Evolutionary conservation across 345 rosid genomes (phyloP).

Genomic region (Eucalyptus viminalis): DNA sequence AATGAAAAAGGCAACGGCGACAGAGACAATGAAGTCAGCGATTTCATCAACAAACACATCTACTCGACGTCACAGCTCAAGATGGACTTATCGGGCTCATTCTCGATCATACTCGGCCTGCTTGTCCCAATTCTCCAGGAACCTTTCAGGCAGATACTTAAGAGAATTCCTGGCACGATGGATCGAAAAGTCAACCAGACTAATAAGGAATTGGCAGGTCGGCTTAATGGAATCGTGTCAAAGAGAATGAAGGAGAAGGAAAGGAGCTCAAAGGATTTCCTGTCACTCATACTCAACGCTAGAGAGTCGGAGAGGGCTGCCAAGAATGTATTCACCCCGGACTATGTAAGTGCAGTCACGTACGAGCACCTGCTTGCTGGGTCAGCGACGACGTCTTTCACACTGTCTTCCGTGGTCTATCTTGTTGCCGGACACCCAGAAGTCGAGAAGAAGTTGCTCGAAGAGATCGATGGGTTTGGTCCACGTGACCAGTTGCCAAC

Average conservation of each 20-base stretch:
- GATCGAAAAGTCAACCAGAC: conserved; percentile 72
- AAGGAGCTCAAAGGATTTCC: conserved; percentile 54
- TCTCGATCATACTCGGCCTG: conserved; percentile 68
- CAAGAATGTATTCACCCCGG: conserved; percentile 41
- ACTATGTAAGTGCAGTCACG: conserved; percentile 75
- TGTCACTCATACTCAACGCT: conserved; percentile 58
- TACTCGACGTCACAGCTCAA: conserved; percentile 91
- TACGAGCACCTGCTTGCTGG: conserved; percentile 95
- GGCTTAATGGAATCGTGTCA: conserved; percentile 64
- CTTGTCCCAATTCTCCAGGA: conserved; percentile 74
- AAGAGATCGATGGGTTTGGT: conserved; percentile 66
- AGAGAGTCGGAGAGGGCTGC: conserved; percentile 46
- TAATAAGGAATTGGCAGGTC: conserved; percentile 33
- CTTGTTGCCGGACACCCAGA: conserved; percentile 60
- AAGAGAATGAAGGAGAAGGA: conserved; percentile 44
- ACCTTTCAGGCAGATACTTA: conserved; percentile 71
- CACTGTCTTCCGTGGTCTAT: conserved; percentile 61
- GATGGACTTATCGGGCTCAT: conserved; percentile 81
- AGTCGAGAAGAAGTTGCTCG: conserved; percentile 58
- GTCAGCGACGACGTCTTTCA: conserved; percentile 79
- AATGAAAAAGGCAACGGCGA: neutral
- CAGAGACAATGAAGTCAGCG: conserved; percentile 28
- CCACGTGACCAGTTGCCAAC: conserved; percentile 40
- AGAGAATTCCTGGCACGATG: conserved; percentile 82
- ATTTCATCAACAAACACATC: conserved; percentile 69